Evolutionary conservation across 768 basidiomycete genomes (phyloP), one percentile per base, ranked within the genome.

Genomic region (Pulveroboletus sp.): DNA sequence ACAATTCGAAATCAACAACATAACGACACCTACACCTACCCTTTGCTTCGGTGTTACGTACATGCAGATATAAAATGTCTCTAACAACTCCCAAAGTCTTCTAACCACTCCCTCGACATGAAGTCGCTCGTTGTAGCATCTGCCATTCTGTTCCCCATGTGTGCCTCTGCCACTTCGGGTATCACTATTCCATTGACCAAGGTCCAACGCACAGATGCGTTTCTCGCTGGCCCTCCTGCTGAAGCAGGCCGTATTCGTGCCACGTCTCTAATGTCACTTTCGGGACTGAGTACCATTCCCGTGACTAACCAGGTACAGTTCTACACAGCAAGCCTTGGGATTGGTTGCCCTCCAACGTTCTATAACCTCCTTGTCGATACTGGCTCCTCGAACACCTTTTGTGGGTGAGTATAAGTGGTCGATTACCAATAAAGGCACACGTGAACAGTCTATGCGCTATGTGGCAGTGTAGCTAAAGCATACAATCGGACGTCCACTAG

Each of bases 171-270:
- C 4, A 49, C 43, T 5, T 37, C 47, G 2, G 43, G 43, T n/a
- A 7, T 51, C 40, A 54, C 31, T 23, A 20, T 45, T 6, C 49
- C 55, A 5, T 25, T 65, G 33, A 49, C 38, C 5, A 63, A 50
- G 42, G 21, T 60, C 23, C 32, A 49, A 27, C 46, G 37, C 25
- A 34, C 41, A 4, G 53, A 58, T n/a, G 23, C 50, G 14, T 54
- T 54, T 36, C 58, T 56, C 47, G 49, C 52, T 27, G 51, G 60
- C 11, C 51, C 49, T 19, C 37, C 57, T 13, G 51, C n/a, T 13
- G 33, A 63, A 9, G 52, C 58, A 17, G 51, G 51, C 40, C 55
- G 61, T 46, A 44, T 51, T 40, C 55, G 61, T 42, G 58, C 55
- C 1, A 38, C 45, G 4, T 29, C 45, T 20, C 33, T 61, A 8